These are phyloP conservation scores for Malbranchea cinnamomea DNA, from an alignment of 2,329 filamentous ascomycete species.

Conservation along the genomic window DNA sequence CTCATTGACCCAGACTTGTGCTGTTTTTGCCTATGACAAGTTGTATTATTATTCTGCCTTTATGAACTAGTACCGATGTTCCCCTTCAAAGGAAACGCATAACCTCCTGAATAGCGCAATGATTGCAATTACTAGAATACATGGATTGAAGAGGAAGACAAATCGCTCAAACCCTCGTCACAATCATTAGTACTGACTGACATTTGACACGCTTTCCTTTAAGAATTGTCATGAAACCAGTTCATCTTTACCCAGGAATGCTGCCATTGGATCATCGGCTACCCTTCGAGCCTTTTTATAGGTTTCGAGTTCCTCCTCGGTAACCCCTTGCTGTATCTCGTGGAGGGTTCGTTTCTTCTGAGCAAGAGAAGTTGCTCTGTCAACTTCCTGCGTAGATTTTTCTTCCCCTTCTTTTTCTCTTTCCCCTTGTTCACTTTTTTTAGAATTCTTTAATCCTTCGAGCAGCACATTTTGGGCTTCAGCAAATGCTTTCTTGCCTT, in stretches of 20 bases:
- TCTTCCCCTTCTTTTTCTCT: constrained; percentile 12
- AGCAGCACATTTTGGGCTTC: constrained; percentile 51
- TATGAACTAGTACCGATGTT: no score
- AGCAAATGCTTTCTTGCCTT: constrained; percentile 67
- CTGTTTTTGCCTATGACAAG: no score
- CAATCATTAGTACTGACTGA: not conserved
- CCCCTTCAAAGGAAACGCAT: not conserved
- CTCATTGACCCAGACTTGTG: no score
- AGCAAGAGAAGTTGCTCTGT: no score
- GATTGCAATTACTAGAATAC: not conserved
- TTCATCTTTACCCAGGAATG: constrained; percentile 59
- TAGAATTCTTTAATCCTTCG: constrained; percentile 14
- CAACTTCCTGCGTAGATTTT: constrained; percentile 10
- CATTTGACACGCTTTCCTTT: not conserved
- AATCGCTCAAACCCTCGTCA: constrained; percentile 8
- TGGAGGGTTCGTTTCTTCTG: constrained; percentile 59
- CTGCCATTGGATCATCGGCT: constrained; percentile 76
- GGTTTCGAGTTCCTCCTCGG: constrained; percentile 72
- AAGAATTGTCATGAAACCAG: constrained; percentile 18
- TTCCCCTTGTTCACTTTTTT: constrained; percentile 19
- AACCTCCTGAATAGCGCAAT: not conserved
- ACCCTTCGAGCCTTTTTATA: constrained; percentile 63
- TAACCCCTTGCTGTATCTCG: constrained; percentile 63
- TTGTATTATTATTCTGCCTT: no score
- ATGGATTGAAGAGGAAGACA: constrained; percentile 1